Evolutionary conservation across 495 filamentous ascomycete genomes (phyloP).

Genomic region (Penicillium parvum): DNA sequence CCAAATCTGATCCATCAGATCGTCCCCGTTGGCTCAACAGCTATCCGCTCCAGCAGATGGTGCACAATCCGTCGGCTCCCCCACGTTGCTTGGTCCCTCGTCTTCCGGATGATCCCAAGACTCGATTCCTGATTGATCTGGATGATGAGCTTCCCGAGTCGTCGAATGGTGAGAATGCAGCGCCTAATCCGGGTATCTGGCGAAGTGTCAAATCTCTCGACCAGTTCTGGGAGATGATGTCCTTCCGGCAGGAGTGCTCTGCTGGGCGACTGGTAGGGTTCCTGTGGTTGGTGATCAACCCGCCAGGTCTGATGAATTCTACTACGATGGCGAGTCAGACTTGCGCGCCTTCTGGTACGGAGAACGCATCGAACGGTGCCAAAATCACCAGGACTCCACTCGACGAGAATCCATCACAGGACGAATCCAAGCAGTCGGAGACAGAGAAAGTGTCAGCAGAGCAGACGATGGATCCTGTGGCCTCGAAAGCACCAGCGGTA

Average conservation of each 20-base stretch:
- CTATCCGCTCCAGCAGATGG: constrained; percentile 64
- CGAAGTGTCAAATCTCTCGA: constrained; percentile 74
- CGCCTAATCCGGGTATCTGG: constrained; percentile 61
- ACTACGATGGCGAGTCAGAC: constrained; percentile 36
- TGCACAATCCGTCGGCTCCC: constrained; percentile 54
- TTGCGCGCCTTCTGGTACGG: constrained; percentile 2
- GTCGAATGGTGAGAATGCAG: constrained; percentile 24
- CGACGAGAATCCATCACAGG: not conserved
- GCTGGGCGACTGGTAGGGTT: constrained; percentile 89
- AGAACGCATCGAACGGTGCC: constrained; percentile 6
- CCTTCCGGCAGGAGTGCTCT: constrained; percentile 92
- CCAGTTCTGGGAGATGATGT: constrained; percentile 99
- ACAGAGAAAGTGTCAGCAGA: not conserved
- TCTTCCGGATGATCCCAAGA: constrained; percentile 95
- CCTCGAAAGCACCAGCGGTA: constrained; percentile 2
- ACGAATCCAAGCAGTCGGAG: not conserved
- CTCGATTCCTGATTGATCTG: constrained; percentile 82
- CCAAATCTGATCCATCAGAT: constrained; percentile 40
- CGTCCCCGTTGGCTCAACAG: constrained; percentile 45
- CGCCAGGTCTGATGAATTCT: constrained; percentile 38
- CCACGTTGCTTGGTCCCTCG: constrained; percentile 81
- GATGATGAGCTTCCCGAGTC: constrained; percentile 66
- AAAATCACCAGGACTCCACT: constrained; percentile 1
- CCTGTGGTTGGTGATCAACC: constrained; percentile 81
- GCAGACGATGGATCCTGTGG: not conserved